phyloP scores from a whole-genome alignment of 768 basidiomycete species.

The Mycena indigotica region DNA sequence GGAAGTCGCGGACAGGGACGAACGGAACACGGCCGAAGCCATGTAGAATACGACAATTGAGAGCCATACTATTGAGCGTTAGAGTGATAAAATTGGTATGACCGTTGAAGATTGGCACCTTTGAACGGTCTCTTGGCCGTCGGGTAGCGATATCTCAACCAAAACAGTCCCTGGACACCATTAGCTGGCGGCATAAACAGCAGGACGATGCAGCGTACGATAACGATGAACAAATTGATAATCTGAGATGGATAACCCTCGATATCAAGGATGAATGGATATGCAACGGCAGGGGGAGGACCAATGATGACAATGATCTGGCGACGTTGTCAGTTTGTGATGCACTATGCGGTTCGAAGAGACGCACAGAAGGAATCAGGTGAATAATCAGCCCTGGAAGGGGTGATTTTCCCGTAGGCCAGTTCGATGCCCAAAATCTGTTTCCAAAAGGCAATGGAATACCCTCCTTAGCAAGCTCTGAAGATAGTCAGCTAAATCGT shows the following conservation, averaged over 20 bases:
- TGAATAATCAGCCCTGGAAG: constrained; percentile 59
- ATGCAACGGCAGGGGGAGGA: constrained; percentile 54
- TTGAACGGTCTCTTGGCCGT: constrained; percentile 54
- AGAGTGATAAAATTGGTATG: background rate
- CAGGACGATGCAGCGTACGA: constrained; percentile 38
- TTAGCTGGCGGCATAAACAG: background rate
- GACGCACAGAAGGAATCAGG: constrained; percentile 50
- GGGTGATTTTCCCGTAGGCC: constrained; percentile 60
- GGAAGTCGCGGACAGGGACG: constrained; percentile 21
- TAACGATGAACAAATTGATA: constrained; percentile 56
- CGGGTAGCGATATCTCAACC: constrained; percentile 55
- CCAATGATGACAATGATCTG: constrained; percentile 56
- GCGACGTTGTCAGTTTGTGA: background rate
- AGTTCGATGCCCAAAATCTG: constrained; percentile 63
- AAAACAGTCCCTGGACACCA: constrained; percentile 51
- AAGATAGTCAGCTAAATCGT: background rate
- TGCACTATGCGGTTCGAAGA: too few relatives aligned
- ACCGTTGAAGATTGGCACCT: constrained; percentile 24
- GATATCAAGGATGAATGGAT: constrained; percentile 64
- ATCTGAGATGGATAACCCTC: constrained; percentile 57
- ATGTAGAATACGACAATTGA: constrained; percentile 59
- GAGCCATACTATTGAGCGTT: constrained; percentile 47
- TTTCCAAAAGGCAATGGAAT: constrained; percentile 63
- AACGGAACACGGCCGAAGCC: constrained; percentile 51
- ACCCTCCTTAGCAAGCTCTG: constrained; percentile 64